phyloP scores from a whole-genome alignment of 2,329 filamentous ascomycete genomes.

The Colletotrichum filicis region DNA sequence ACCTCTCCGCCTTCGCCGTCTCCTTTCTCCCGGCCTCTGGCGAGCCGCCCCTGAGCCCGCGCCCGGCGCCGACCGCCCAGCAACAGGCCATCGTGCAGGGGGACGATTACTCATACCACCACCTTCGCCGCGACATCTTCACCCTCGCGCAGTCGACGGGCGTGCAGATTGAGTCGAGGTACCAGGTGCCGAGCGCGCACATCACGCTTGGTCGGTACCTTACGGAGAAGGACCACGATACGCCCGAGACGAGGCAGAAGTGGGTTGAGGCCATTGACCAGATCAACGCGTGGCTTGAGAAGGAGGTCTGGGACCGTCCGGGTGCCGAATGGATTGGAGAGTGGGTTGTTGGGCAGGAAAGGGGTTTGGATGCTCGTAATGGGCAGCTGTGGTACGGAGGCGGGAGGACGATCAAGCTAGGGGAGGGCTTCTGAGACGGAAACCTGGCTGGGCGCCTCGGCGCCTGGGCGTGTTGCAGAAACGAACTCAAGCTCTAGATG shows the following conservation, averaged over 20 bases:
- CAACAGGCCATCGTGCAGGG: constrained; percentile 53
- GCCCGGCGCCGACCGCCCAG: constrained; percentile 50
- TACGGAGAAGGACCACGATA: constrained; percentile 70
- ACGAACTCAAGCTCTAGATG: not conserved
- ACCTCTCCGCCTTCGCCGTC: constrained; percentile 85
- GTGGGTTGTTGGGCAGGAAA: constrained; percentile 90
- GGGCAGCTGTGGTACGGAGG: constrained; percentile 90
- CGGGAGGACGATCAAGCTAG: constrained; percentile 74
- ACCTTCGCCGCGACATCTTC: constrained; percentile 84
- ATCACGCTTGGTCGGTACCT: constrained; percentile 89
- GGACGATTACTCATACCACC: constrained; percentile 87
- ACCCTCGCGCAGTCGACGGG: constrained; percentile 69
- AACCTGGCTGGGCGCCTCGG: not conserved
- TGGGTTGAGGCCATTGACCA: constrained; percentile 79
- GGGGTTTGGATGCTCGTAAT: constrained; percentile 78
- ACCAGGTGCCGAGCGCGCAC: constrained; percentile 90
- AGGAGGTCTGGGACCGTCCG: constrained; percentile 73
- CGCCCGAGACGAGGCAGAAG: constrained; percentile 65
- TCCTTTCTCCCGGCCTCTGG: constrained; percentile 86
- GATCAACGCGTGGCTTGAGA: constrained; percentile 80
- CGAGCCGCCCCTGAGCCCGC: constrained; percentile 59
- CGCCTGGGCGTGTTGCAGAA: not conserved
- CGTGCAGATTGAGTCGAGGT: constrained; percentile 79
- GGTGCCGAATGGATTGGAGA: constrained; percentile 66
- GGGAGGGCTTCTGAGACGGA: constrained; percentile 66